Evolutionary conservation across 805 yeast genomes (phyloP).

Genomic region (Myxozyma vanderwaltii): DNA sequence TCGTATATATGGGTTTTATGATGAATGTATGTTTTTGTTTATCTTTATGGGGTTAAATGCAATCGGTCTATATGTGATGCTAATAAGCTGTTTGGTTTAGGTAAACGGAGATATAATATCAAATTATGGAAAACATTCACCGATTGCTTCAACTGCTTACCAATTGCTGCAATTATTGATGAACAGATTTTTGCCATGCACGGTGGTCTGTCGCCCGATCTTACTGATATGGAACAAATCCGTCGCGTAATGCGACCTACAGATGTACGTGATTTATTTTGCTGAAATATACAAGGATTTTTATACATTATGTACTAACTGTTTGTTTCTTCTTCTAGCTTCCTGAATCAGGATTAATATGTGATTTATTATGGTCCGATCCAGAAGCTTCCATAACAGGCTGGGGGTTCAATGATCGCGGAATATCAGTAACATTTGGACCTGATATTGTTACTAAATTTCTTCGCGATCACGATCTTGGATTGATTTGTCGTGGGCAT

Average conservation of each 20-base stretch:
- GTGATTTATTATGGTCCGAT: constrained; percentile 97
- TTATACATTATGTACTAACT: too few relatives aligned
- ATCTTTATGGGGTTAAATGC: not conserved
- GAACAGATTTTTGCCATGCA: constrained; percentile 99
- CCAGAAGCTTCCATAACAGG: constrained; percentile 98
- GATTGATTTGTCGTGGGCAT: constrained; percentile 96
- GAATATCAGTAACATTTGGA: constrained; percentile 98
- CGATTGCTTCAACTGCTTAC: constrained; percentile 97
- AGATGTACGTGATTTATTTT: constrained; percentile 58
- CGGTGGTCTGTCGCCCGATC: constrained; percentile 96
- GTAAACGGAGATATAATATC: constrained; percentile 92
- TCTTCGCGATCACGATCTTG: constrained; percentile 96
- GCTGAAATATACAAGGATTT: too few relatives aligned
- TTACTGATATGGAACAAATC: constrained; percentile 97
- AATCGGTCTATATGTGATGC: too few relatives aligned
- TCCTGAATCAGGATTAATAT: constrained; percentile 94
- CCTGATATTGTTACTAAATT: constrained; percentile 97
- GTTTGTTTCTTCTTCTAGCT: constrained; percentile 46
- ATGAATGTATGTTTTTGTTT: constrained; percentile 61
- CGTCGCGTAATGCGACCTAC: constrained; percentile 99
- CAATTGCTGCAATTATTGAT: constrained; percentile 97
- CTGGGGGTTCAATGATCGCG: constrained; percentile 99
- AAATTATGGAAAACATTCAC: constrained; percentile 98
- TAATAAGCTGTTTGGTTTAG: not conserved
- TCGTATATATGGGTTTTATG: constrained; percentile 97